A percentile compares a stretch with the other conserved stretches of the same genome.
Conservation (phyloP, 129 eudicot genomes). For the Saussurea involucrata region DNA sequence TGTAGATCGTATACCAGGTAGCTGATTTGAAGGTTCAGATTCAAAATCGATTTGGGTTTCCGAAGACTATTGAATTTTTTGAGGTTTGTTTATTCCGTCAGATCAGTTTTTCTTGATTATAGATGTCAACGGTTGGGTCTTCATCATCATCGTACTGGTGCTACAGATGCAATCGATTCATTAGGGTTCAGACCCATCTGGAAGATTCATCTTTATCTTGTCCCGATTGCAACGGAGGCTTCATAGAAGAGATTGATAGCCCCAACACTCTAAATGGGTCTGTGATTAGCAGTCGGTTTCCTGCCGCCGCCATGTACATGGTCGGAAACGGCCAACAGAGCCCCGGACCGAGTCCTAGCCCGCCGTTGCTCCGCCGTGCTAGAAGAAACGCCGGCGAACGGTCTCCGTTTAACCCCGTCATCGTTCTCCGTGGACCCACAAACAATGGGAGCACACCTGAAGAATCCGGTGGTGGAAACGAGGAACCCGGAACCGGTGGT, state of each 20-base stretch:
- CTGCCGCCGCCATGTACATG: constrained; percentile 80
- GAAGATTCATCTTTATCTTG: constrained; percentile 51
- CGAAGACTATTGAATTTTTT: neutral
- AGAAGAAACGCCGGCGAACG: constrained; percentile 52
- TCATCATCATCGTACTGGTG: constrained; percentile 76
- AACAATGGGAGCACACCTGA: neutral
- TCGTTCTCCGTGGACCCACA: constrained; percentile 36
- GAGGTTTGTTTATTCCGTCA: neutral
- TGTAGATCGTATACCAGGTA: neutral
- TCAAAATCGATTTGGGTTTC: neutral
- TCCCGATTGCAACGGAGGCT: constrained; percentile 84
- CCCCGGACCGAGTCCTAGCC: constrained; percentile 41
- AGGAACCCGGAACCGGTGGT: constrained; percentile 3
- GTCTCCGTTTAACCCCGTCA: constrained; percentile 62
- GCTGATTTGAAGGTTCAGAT: neutral
- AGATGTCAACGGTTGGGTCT: constrained; percentile 53
- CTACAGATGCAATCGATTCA: constrained; percentile 84
- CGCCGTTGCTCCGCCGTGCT: constrained; percentile 56
- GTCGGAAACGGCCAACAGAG: constrained; percentile 37
- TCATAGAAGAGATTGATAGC: constrained; percentile 59
- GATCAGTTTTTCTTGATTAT: neutral
- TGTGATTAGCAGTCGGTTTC: constrained; percentile 49
- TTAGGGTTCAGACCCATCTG: constrained; percentile 42
- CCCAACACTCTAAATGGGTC: constrained; percentile 48
- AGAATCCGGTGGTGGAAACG: constrained; percentile 10